Evolutionary conservation across 176 grass and related monocot species (phyloP), one percentile per base, ranked within the genome.

Genomic region (Raddia guianensis): DNA sequence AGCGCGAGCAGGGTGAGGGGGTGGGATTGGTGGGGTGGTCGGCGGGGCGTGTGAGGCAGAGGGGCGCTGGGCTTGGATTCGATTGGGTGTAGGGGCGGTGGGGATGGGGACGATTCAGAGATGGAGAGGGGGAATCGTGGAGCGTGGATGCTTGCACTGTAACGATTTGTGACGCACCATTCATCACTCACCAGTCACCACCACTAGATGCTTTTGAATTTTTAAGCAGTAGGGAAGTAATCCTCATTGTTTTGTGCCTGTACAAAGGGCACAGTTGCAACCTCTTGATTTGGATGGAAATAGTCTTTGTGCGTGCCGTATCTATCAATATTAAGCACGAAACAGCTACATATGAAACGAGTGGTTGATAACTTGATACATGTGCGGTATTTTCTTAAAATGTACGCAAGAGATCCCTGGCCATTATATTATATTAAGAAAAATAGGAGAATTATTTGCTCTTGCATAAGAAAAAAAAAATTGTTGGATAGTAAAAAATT

Each of bases 201-300:
- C 27, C 27, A 27, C 27, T 27, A 27, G 27, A 27, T 27, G 27
- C 27, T 27, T 27, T 27, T 27, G 27, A 27, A 27, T 27, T 27
- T 27, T 27, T 27, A 27, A 27, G 27, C 1, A 27, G 27, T 27
- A 27, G 32, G n/a, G 37, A 66, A 20, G 6, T 57, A 58, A 1
- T 42, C 13, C 49, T 71, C 16, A 3, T 66, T 27, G 34, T 4
- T 50, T 66, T 79, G 43, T 58, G 40, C 18, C 3, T 57, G 27
- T 73, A 4, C 33, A 0, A 16, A 35, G 32, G 9, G 42, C 10
- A 40, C 12, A 27, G 15, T 72, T 78, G 61, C 63, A 18, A 1
- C 73, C 44, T 47, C 37, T 87, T n/a, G 46, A 56, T 77, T 49
- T 27, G 58, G 66, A 78, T 78, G 21, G 19, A 51, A 50, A 59